These are phyloP conservation scores for Trypanosoma caninum DNA, from an alignment of 208 protist species.

Conservation along the genomic window DNA sequence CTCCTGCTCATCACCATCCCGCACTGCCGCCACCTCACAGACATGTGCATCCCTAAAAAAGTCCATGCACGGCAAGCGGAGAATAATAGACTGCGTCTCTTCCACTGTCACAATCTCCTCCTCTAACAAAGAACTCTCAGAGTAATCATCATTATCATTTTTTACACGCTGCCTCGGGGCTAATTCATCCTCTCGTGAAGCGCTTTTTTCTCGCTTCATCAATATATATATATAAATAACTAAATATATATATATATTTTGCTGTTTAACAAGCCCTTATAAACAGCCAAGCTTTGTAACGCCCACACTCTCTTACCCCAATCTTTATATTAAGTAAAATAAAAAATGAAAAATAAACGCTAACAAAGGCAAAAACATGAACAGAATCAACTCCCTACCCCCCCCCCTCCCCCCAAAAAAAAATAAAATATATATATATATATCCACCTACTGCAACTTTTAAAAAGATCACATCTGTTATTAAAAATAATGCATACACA, in stretches of 20 bases:
- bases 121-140: constrained; percentile 13
- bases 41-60: constrained; percentile 74
- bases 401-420: not conserved
- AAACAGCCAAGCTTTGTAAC: too few relatives aligned
- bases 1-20: not conserved
- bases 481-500: not conserved
- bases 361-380: constrained; percentile 11
- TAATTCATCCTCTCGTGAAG: not conserved
- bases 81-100: constrained; percentile 38
- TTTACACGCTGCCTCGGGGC: constrained; percentile 9
- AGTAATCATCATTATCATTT: not conserved
- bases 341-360: not conserved
- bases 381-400: not conserved
- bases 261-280: too few relatives aligned
- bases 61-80: constrained; percentile 82
- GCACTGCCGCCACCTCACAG: constrained; percentile 35
- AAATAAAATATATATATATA: constrained; percentile 1
- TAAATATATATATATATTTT: too few relatives aligned
- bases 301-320: too few relatives aligned
- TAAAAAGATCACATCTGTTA: not conserved
- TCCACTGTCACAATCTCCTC: constrained; percentile 52
- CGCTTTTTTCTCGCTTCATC: constrained; percentile 11
- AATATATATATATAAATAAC: too few relatives aligned
- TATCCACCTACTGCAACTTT: not conserved
- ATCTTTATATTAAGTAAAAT: constrained; percentile 13